A percentile compares a stretch with the other conserved stretches of the same genome.
Conservation (phyloP, 805 yeast species). For the Starmerella vaccinii region DNA sequence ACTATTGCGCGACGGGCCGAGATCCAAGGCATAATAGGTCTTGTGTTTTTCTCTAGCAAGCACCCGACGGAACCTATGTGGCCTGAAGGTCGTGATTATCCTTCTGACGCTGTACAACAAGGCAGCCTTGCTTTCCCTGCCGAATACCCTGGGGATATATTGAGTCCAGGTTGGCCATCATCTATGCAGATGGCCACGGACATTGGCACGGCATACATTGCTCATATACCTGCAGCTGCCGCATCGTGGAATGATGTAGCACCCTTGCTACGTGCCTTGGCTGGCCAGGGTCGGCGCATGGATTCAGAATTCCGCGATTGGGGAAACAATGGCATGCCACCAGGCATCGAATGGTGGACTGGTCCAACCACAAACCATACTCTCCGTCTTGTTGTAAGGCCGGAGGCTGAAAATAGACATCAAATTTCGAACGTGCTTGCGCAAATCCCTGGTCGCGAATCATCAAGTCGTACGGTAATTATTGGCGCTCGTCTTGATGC, state of each 20-base stretch:
- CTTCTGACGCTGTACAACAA: conserved; percentile 42
- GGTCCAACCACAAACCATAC: conserved; percentile 30
- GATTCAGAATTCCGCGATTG: conserved; percentile 27
- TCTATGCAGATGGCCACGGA: conserved; percentile 35
- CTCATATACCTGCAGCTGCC: conserved; percentile 68
- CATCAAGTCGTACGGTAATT: conserved; percentile 52
- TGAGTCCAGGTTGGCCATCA: conserved; percentile 67
- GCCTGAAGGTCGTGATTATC: conserved; percentile 32
- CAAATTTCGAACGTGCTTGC: conserved; percentile 72
- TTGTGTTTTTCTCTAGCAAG: conserved; percentile 50
- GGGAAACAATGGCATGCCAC: conserved; percentile 29
- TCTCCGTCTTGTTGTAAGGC: conserved; percentile 33
- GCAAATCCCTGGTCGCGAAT: conserved; percentile 70
- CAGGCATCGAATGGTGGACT: conserved; percentile 36
- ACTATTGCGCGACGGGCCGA: conserved; percentile 49
- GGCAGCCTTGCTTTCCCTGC: conserved; percentile 38
- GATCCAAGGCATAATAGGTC: conserved; percentile 48
- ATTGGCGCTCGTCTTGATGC: conserved; percentile 81
- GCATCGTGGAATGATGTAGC: conserved; percentile 63
- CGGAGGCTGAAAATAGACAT: conserved; percentile 43
- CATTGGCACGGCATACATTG: conserved; percentile 45
- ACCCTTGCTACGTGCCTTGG: conserved; percentile 33
- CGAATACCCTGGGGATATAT: conserved; percentile 62
- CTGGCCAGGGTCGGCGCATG: conserved; percentile 33
- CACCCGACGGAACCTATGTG: conserved; percentile 23